These are phyloP conservation scores for Raphanus raphanistrum DNA, from an alignment of 345 rosid genomes.

Conservation along the genomic window DNA sequence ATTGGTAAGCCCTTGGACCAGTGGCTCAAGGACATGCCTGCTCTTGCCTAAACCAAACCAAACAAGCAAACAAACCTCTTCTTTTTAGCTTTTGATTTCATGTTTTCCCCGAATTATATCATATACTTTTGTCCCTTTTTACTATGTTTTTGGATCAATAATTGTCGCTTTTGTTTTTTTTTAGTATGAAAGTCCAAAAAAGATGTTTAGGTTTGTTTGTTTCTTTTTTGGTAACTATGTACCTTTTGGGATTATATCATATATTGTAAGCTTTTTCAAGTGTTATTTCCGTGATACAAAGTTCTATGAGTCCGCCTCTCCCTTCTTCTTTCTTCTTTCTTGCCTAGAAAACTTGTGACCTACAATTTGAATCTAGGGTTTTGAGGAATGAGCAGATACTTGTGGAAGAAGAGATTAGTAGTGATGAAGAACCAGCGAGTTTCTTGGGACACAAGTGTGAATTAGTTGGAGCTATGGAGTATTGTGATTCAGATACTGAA, in stretches of 20 bases:
- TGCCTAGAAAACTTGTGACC: too few species aligned
- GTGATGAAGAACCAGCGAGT: background rate
- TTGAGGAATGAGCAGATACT: slow-evolving; percentile 4
- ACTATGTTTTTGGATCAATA: slow-evolving; percentile 26
- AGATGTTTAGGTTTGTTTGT: slow-evolving; percentile 3
- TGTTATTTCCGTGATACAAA: background rate
- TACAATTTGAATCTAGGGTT: background rate
- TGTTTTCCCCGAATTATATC: background rate
- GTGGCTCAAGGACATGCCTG: slow-evolving; percentile 98
- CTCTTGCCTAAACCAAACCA: slow-evolving; percentile 52
- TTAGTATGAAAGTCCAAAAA: slow-evolving; percentile 6
- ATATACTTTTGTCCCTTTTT: slow-evolving; percentile 27
- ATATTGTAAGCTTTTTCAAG: slow-evolving; percentile 2
- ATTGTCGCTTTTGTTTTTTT: slow-evolving; percentile 7
- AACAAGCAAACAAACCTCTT: slow-evolving; percentile 19
- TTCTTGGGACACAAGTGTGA: slow-evolving; percentile 16
- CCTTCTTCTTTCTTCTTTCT: too few species aligned
- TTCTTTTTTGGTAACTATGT: slow-evolving; percentile 1
- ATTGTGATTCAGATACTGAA: background rate
- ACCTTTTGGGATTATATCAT: background rate
- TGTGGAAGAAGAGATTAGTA: background rate
- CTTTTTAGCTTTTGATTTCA: slow-evolving; percentile 15
- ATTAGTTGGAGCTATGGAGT: background rate
- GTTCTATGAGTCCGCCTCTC: too few species aligned
- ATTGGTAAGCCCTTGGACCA: slow-evolving; percentile 91